phyloP scores from a whole-genome alignment of 306 rosid species.

The Vigna hirtella region DNA sequence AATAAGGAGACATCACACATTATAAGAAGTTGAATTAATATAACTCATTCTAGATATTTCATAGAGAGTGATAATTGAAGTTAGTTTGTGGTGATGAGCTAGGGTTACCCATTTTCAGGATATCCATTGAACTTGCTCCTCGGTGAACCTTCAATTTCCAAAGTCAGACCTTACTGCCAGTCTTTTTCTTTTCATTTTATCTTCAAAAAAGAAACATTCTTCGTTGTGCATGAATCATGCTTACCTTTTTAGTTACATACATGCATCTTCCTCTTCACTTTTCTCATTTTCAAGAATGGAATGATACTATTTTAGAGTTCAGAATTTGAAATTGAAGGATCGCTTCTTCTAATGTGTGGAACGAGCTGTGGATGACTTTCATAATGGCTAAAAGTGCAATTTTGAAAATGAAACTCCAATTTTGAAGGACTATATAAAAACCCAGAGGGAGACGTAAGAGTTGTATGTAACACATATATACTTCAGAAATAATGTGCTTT shows the following conservation, averaged over 20 bases:
- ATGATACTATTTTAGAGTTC: slow-evolving; percentile 11
- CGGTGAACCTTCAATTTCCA: slow-evolving; percentile 30
- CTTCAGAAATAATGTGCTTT: neutral
- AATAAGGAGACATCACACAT: slow-evolving; percentile 37
- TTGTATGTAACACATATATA: neutral
- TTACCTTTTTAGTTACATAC: slow-evolving; percentile 42
- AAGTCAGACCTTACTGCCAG: slow-evolving; percentile 47
- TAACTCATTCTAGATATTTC: slow-evolving; percentile 37
- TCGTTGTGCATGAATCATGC: slow-evolving; percentile 20
- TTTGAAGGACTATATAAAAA: neutral
- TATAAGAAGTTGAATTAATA: slow-evolving; percentile 10
- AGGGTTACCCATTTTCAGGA: slow-evolving; percentile 46
- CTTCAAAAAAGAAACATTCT: neutral
- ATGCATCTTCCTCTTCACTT: slow-evolving; percentile 41
- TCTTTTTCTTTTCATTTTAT: slow-evolving; percentile 22
- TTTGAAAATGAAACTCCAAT: neutral
- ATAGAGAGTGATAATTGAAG: slow-evolving; percentile 26
- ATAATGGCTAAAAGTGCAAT: neutral
- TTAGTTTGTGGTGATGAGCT: slow-evolving; percentile 25
- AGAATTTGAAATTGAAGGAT: slow-evolving; percentile 18
- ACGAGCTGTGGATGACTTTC: neutral
- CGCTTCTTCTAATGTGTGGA: neutral
- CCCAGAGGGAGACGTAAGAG: neutral
- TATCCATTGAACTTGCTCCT: slow-evolving; percentile 62
- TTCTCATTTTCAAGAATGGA: slow-evolving; percentile 5